Conservation (phyloP, 1,284 basidiomycete genomes). For the Serendipita sp. region DNA sequence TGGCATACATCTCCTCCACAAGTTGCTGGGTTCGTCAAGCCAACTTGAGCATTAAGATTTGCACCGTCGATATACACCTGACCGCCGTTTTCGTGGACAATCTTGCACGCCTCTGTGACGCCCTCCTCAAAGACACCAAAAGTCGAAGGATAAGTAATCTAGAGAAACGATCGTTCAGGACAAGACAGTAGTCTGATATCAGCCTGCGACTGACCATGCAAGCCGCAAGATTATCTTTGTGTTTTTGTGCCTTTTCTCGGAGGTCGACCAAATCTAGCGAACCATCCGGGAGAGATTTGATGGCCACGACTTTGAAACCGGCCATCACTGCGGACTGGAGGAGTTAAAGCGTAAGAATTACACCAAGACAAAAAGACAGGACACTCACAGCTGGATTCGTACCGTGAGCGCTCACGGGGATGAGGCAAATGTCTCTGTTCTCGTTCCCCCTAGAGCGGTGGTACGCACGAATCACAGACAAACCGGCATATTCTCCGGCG, state of each 20-base stretch:
- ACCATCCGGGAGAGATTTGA: constrained; percentile 80
- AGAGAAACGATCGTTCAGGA: constrained; percentile 1
- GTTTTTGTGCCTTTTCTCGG: constrained; percentile 72
- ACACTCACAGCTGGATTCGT: constrained; percentile 80
- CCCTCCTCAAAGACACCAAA: constrained; percentile 96
- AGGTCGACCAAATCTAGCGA: constrained; percentile 84
- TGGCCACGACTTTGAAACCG: constrained; percentile 86
- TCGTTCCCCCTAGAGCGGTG: constrained; percentile 78
- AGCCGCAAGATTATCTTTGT: constrained; percentile 84
- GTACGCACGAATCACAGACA: constrained; percentile 88
- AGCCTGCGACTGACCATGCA: constrained; percentile 64
- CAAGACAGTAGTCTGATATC: neutral
- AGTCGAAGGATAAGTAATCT: constrained; percentile 91
- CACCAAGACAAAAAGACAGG: constrained; percentile 3
- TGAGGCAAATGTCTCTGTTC: constrained; percentile 84
- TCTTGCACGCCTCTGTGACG: constrained; percentile 81
- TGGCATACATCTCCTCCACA: constrained; percentile 98
- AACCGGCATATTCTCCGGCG: constrained; percentile 88
- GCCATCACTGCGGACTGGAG: constrained; percentile 87
- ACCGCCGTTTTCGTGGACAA: constrained; percentile 89
- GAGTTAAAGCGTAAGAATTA: constrained; percentile 3
- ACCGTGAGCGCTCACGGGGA: constrained; percentile 91
- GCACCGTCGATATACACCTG: constrained; percentile 97
- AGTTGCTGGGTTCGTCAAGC: constrained; percentile 85
- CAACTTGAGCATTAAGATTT: constrained; percentile 92